Evolutionary conservation across 371 early-diverging fungal species (phyloP).

Genomic region (Ordospora pajunii): DNA sequence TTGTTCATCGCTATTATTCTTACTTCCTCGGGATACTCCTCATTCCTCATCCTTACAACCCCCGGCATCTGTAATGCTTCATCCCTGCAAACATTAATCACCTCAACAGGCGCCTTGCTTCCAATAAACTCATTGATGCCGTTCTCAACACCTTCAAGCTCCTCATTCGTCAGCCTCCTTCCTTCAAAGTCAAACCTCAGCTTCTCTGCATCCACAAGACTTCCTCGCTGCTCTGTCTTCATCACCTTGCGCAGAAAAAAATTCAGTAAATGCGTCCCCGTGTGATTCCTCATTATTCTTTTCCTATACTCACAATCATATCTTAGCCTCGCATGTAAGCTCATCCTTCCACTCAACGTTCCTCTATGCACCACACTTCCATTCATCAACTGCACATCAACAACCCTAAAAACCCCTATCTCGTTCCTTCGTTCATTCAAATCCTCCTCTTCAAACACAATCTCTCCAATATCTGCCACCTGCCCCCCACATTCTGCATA

Average conservation of each 20-base stretch:
- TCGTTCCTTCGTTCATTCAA: background rate
- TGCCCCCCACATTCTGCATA: slow-evolving; percentile 98
- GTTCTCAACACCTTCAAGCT: slow-evolving; percentile 71
- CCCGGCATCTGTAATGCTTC: slow-evolving; percentile 87
- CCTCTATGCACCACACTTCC: slow-evolving; percentile 93
- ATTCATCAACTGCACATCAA: slow-evolving; percentile 81
- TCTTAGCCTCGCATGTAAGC: slow-evolving; percentile 67
- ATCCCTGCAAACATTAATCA: slow-evolving; percentile 77
- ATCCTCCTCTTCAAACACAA: slow-evolving; percentile 70
- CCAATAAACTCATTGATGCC: slow-evolving; percentile 71
- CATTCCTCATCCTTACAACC: slow-evolving; percentile 74
- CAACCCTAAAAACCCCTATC: slow-evolving; percentile 64
- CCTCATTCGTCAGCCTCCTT: slow-evolving; percentile 68
- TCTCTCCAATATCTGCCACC: slow-evolving; percentile 83
- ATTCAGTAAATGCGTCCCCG: slow-evolving; percentile 91
- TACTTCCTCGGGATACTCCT: slow-evolving; percentile 67
- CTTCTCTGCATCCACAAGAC: slow-evolving; percentile 86
- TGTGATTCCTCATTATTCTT: slow-evolving; percentile 86
- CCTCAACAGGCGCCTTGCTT: slow-evolving; percentile 69
- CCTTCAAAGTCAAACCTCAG: slow-evolving; percentile 87
- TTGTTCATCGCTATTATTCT: slow-evolving; percentile 67
- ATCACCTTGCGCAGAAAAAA: slow-evolving; percentile 72
- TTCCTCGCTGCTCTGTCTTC: slow-evolving; percentile 77
- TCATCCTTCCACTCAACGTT: slow-evolving; percentile 69
- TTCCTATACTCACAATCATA: slow-evolving; percentile 73